Evolutionary conservation across 352 stramenopile species (phyloP), one percentile per base, ranked within the genome.

Genomic region (Phytophthora cryptogea): DNA sequence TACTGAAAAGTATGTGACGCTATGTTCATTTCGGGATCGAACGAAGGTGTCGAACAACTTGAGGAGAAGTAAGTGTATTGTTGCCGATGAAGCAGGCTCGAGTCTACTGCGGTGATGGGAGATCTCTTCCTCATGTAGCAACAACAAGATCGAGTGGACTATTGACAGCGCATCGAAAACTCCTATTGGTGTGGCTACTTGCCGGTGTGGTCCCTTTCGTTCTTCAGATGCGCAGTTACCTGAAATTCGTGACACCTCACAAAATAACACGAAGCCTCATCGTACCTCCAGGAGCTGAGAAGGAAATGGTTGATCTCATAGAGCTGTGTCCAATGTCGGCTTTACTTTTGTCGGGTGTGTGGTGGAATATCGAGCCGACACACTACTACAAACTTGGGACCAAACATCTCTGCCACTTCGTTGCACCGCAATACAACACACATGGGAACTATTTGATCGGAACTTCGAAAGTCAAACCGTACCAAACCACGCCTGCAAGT

Each of bases 211-310:
- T 39, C 5, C 61, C 61, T 9, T 69, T 64, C 8, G 10, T 53
- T 13, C 41, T 69, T 5, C 62, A 70, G 26, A 16, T 49, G 20
- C 54, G 49, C 5, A 62, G 55, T 20, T 70, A 57, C 35, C 3
- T 54, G n/a, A 63, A 70, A 27, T 60, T 63, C n/a, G 45, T 41
- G 5, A 62, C 62, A 11, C 57, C 57, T 8, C 58, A 68, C 57
- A 68, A 68, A 31, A 68, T 68, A 13, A 54, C 46, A 8, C 49
- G 63, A 9, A 43, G 46, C 20, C 46, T 71, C 33, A 16, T 67
- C 7, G 31, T 57, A 0, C 63, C 47, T 8, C 14, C 14, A 4
- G 32, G 23, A 6, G 28, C 31, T 0, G 17, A 44, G 6, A 52
- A 63, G 8, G 32, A 59, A 16, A 63, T 20, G 2, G 14, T 20